A percentile compares a stretch with the other conserved stretches of the same genome.
Evolutionary conservation across 2,329 filamentous ascomycete species (phyloP).

Genomic region (Stylonectria norvegica): DNA sequence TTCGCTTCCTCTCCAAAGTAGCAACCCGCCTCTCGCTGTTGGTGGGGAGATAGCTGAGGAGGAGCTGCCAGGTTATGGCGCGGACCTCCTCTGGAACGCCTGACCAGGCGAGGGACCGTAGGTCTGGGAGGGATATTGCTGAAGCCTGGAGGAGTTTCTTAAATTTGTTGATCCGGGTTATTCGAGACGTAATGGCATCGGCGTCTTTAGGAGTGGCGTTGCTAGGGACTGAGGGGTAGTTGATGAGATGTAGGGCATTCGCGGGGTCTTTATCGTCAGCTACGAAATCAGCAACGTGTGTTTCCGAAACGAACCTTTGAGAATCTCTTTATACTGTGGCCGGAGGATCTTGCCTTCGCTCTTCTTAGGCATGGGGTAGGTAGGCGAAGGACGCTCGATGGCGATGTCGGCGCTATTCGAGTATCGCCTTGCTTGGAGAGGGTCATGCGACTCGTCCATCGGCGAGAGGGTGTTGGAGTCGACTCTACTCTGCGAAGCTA

Average conservation of each 20-base stretch:
- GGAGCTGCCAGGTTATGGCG: constrained; percentile 97
- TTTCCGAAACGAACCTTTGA: constrained; percentile 53
- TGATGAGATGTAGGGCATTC: constrained; percentile 91
- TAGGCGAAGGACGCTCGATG: constrained; percentile 76
- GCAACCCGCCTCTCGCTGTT: constrained; percentile 89
- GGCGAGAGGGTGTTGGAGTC: constrained; percentile 34
- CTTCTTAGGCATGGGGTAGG: constrained; percentile 85
- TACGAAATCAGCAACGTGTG: background rate
- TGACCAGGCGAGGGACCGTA: constrained; percentile 87
- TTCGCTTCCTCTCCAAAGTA: constrained; percentile 88
- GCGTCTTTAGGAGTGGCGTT: constrained; percentile 78
- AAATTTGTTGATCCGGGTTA: constrained; percentile 96
- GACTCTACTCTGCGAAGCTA: constrained; percentile 42
- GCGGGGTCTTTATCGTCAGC: constrained; percentile 61
- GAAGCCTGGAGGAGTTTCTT: constrained; percentile 92
- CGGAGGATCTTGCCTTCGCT: constrained; percentile 91
- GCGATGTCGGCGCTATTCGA: constrained; percentile 93
- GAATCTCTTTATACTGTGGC: constrained; percentile 95
- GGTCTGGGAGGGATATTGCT: constrained; percentile 78
- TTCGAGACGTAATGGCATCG: constrained; percentile 81
- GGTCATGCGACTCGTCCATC: constrained; percentile 37
- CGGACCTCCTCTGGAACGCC: constrained; percentile 92
- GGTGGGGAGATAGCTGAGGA: constrained; percentile 94
- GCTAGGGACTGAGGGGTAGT: constrained; percentile 70
- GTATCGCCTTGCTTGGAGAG: constrained; percentile 52